These are phyloP conservation scores for Camelina laxa DNA, from an alignment of 345 rosid species.

Conservation along the genomic window DNA sequence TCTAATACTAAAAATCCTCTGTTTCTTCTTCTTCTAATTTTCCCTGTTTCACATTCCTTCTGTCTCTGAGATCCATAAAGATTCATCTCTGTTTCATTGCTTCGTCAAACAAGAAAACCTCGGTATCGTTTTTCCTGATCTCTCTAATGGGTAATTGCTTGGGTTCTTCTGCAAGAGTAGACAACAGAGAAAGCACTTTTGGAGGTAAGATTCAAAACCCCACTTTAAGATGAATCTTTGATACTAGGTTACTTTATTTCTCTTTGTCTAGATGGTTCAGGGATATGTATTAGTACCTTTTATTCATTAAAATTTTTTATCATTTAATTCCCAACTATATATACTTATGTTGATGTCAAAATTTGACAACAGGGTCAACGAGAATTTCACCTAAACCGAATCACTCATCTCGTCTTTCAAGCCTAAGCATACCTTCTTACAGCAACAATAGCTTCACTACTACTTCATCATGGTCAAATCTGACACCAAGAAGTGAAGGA, in stretches of 20 bases:
- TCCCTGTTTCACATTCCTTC: constrained; percentile 16
- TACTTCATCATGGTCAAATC: constrained; percentile 49
- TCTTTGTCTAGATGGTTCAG: background rate
- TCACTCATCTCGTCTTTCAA: constrained; percentile 63
- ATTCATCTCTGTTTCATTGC: constrained; percentile 3
- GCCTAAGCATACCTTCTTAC: constrained; percentile 63
- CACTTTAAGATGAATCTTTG: background rate
- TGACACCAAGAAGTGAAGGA: constrained; percentile 78
- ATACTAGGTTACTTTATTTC: constrained; percentile 15
- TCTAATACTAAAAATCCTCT: background rate
- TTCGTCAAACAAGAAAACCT: background rate
- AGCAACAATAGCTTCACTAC: constrained; percentile 54
- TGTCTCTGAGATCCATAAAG: constrained; percentile 21
- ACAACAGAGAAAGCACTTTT: constrained; percentile 53
- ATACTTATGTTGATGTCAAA: constrained; percentile 13
- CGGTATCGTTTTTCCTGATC: constrained; percentile 12
- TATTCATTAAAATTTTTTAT: background rate
- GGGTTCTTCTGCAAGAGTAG: constrained; percentile 59
- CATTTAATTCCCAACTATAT: background rate
- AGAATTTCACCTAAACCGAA: constrained; percentile 60
- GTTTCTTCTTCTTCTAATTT: constrained; percentile 29
- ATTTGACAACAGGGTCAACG: constrained; percentile 53
- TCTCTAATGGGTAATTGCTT: constrained; percentile 71
- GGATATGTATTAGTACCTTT: no score
- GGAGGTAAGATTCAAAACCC: constrained; percentile 37